phyloP scores from a whole-genome alignment of 805 yeast species.

The Saccharomycopsis olivae region DNA sequence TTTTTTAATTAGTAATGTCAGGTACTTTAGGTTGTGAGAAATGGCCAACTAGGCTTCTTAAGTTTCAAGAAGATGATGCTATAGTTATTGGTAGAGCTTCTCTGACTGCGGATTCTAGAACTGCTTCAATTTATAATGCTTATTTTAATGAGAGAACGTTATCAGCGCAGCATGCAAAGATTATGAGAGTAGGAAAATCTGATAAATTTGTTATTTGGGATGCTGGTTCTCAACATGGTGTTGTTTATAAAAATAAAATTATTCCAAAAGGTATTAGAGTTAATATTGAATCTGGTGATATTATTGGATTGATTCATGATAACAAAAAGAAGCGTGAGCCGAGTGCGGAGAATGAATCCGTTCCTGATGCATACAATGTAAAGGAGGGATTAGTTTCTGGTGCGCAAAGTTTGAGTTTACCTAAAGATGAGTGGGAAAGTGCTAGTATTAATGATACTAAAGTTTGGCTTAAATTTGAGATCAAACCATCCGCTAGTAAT shows the following conservation, averaged over 20 bases:
- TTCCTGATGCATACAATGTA: neutral
- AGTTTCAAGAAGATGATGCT: conserved; percentile 2
- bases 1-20: conserved; percentile 2
- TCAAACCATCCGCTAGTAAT: conserved; percentile 4
- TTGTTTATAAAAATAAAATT: conserved; percentile 12
- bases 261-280: conserved; percentile 15
- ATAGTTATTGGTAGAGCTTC: conserved; percentile 14
- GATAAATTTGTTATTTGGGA: conserved; percentile 15
- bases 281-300: conserved; percentile 4
- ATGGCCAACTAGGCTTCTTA: conserved; percentile 15
- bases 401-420: neutral
- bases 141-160: conserved; percentile 14
- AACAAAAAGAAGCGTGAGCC: neutral
- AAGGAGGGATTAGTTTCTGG: neutral
- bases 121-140: conserved; percentile 8
- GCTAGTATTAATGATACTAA: conserved; percentile 8
- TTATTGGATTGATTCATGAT: conserved; percentile 13
- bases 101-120: neutral
- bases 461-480: conserved; percentile 8
- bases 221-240: conserved; percentile 18
- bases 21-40: too few relatives aligned
- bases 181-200: neutral
- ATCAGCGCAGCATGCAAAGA: conserved; percentile 15
- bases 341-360: neutral
- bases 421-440: conserved; percentile 6